Evolutionary conservation across 2,329 filamentous ascomycete species (phyloP).

Genomic region (Aciculosporium take): DNA sequence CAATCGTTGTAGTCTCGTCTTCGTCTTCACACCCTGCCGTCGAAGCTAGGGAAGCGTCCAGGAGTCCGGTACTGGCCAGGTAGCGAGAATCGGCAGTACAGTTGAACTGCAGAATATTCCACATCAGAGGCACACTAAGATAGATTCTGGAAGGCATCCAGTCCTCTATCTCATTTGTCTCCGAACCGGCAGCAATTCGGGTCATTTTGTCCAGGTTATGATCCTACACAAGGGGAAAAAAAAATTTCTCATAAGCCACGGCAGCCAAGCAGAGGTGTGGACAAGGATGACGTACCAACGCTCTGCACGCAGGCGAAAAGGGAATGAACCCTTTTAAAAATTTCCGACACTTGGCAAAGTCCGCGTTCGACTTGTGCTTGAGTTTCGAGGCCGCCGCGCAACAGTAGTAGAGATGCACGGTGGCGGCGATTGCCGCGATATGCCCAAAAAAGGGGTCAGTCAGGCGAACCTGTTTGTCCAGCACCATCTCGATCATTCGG

Average conservation of each 20-base stretch:
- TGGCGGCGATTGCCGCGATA: constrained; percentile 35
- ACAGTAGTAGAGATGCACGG: constrained; percentile 39
- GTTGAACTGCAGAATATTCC: constrained; percentile 36
- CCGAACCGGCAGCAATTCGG: constrained; percentile 32
- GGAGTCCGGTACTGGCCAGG: constrained; percentile 22
- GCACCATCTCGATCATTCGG: constrained; percentile 38
- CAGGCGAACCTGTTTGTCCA: constrained; percentile 33
- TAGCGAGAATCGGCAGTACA: constrained; percentile 23
- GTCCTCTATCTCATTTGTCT: constrained; percentile 32
- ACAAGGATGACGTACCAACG: constrained; percentile 23
- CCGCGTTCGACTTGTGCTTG: constrained; percentile 36
- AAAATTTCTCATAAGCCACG: not conserved
- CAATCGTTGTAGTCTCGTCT: constrained; percentile 25
- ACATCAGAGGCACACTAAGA: constrained; percentile 37
- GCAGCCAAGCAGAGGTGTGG: not conserved
- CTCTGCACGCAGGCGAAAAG: constrained; percentile 30
- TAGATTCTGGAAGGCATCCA: constrained; percentile 39
- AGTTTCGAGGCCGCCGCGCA: constrained; percentile 32
- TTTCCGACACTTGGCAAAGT: constrained; percentile 34
- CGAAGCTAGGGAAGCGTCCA: constrained; percentile 27
- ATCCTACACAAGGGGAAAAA: constrained; percentile 20
- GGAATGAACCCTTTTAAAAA: constrained; percentile 34
- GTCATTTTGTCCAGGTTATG: constrained; percentile 33
- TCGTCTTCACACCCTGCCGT: constrained; percentile 15
- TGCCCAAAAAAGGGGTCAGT: constrained; percentile 39